A percentile compares a stretch with the other conserved stretches of the same genome.
Evolutionary conservation across 2,329 filamentous ascomycete genomes (phyloP).

Genomic region (Clonostachys chloroleuca): DNA sequence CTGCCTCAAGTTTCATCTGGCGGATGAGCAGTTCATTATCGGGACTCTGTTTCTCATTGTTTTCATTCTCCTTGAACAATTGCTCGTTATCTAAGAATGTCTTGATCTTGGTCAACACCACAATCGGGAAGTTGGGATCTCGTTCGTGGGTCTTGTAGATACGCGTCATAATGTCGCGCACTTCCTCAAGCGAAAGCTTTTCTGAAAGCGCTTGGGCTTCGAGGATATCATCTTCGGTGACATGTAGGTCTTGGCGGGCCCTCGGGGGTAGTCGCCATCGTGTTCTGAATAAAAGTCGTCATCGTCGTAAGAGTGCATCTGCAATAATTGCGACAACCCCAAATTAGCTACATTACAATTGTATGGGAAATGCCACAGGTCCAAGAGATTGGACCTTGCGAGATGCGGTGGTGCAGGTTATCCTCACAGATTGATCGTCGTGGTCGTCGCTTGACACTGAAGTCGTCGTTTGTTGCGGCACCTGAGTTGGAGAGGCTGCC

Average conservation of each 20-base stretch:
- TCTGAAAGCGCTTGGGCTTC: slow-evolving; percentile 38
- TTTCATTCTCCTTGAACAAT: slow-evolving; percentile 21
- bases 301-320: not conserved
- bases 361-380: too few relatives aligned
- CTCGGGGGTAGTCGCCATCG: not conserved
- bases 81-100: slow-evolving; percentile 37
- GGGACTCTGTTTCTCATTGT: slow-evolving; percentile 32
- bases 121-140: slow-evolving; percentile 35
- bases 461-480: too few relatives aligned
- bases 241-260: slow-evolving; percentile 30
- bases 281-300: not conserved
- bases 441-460: too few relatives aligned
- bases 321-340: too few relatives aligned
- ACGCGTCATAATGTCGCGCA: slow-evolving; percentile 33
- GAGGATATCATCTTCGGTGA: slow-evolving; percentile 39
- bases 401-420: too few relatives aligned
- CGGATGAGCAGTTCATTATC: slow-evolving; percentile 41
- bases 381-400: too few relatives aligned
- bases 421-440: too few relatives aligned
- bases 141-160: slow-evolving; percentile 33
- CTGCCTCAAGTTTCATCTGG: slow-evolving; percentile 51
- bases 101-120: slow-evolving; percentile 32
- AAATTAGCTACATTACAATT: too few relatives aligned
- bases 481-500: too few relatives aligned
- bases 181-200: slow-evolving; percentile 34